Evolutionary conservation across 2,329 filamentous ascomycete species (phyloP).

Genomic region (Colletotrichum nymphaeae): DNA sequence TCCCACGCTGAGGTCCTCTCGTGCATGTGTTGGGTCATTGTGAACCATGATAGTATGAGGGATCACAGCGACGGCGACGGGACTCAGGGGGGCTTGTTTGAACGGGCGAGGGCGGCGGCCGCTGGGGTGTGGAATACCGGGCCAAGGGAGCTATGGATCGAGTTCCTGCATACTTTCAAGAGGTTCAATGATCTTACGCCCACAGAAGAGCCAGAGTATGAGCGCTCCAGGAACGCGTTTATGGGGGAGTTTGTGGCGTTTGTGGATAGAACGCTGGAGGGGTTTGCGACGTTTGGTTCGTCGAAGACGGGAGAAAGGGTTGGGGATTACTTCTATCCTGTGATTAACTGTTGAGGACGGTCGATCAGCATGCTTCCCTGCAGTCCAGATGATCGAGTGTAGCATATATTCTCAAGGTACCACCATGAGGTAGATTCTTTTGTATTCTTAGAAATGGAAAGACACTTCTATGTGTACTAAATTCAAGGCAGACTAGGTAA

Average conservation of each 20-base stretch:
- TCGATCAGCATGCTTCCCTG: too few species aligned
- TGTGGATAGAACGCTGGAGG: background rate
- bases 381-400: too few species aligned
- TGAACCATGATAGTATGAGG: background rate
- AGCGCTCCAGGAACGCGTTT: background rate
- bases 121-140: background rate
- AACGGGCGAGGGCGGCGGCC: background rate
- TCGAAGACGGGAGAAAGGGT: too few species aligned
- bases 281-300: background rate
- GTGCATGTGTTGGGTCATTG: slow-evolving; percentile 11
- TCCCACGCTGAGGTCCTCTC: slow-evolving; percentile 4
- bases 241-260: background rate
- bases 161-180: background rate
- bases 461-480: too few species aligned
- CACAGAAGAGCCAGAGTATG: background rate
- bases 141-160: background rate
- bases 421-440: too few species aligned
- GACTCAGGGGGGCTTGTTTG: background rate
- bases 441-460: too few species aligned
- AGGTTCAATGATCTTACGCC: background rate
- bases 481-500: too few species aligned
- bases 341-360: too few species aligned
- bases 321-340: too few species aligned
- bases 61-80: background rate
- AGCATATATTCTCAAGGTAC: too few species aligned